A percentile compares a stretch with the other conserved stretches of the same genome.
phyloP scores from a whole-genome alignment of 2,329 filamentous ascomycete genomes.

The Knufia fluminis region DNA sequence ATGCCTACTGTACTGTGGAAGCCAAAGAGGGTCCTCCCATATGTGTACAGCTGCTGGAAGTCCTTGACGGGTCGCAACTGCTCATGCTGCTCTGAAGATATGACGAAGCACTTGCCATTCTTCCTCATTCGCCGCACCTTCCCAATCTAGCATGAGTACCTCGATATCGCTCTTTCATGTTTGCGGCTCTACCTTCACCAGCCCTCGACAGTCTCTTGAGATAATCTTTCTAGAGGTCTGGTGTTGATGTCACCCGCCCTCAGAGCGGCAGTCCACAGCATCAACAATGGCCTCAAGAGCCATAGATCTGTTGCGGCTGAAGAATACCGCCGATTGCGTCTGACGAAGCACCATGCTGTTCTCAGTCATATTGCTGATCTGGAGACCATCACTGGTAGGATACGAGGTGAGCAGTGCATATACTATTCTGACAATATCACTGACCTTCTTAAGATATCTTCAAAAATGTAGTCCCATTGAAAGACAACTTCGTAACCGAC shows the following conservation, averaged over 20 bases:
- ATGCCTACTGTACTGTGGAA: too few species aligned
- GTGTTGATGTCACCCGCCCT: conserved; percentile 1
- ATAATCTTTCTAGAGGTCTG: not conserved
- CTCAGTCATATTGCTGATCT: not conserved
- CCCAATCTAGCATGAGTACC: not conserved
- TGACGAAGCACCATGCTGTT: not conserved
- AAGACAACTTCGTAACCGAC: conserved; percentile 66
- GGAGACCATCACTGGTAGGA: not conserved
- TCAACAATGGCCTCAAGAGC: not conserved
- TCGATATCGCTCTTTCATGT: too few species aligned
- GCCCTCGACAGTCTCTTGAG: too few species aligned
- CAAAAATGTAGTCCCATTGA: conserved; percentile 47
- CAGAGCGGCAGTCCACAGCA: not conserved
- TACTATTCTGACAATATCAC: not conserved
- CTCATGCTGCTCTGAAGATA: not conserved
- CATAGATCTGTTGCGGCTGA: not conserved
- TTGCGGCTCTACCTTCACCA: too few species aligned
- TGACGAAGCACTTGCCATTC: not conserved
- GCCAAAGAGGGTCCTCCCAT: too few species aligned
- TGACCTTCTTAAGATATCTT: not conserved
- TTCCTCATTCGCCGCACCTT: conserved; percentile 5
- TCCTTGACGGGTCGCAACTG: too few species aligned
- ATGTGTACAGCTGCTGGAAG: too few species aligned
- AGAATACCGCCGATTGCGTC: not conserved
- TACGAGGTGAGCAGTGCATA: not conserved